phyloP scores from a whole-genome alignment of 2,329 filamentous ascomycete genomes.

The Cladophialophora carrionii region DNA sequence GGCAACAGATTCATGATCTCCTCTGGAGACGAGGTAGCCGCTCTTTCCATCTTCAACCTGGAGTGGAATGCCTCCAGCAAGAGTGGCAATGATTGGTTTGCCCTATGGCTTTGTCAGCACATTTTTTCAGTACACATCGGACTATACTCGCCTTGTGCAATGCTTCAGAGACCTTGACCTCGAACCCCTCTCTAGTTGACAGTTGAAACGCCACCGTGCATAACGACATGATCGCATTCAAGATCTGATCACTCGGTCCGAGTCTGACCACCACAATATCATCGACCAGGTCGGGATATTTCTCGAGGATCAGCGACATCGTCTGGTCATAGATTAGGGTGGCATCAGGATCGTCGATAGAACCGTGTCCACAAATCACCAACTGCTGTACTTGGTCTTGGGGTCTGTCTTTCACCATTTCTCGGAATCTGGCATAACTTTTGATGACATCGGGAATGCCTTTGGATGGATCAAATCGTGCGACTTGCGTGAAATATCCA shows the following conservation, averaged over 20 bases:
- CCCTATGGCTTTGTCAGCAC: conserved; percentile 47
- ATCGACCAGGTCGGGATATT: conserved; percentile 64
- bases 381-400: conserved; percentile 67
- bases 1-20: conserved; percentile 71
- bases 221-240: conserved; percentile 74
- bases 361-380: conserved; percentile 76
- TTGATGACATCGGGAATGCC: conserved; percentile 78
- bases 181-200: conserved; percentile 80
- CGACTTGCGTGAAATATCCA: conserved; percentile 76
- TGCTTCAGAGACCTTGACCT: conserved; percentile 84
- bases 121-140: not conserved
- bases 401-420: conserved; percentile 57
- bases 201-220: conserved; percentile 76
- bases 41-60: conserved; percentile 73
- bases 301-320: conserved; percentile 65
- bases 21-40: conserved; percentile 73
- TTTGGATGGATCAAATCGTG: conserved; percentile 81
- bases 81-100: conserved; percentile 74
- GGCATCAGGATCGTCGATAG: conserved; percentile 79
- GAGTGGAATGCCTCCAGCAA: conserved; percentile 77
- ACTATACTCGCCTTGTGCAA: conserved; percentile 62
- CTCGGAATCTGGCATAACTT: conserved; percentile 72
- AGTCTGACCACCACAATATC: conserved; percentile 77
- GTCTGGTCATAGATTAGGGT: conserved; percentile 72
- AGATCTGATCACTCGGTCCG: conserved; percentile 75